Evolutionary conservation across 805 yeast genomes (phyloP), one percentile per base, ranked within the genome.

Genomic region (Yueomyces sinensis): DNA sequence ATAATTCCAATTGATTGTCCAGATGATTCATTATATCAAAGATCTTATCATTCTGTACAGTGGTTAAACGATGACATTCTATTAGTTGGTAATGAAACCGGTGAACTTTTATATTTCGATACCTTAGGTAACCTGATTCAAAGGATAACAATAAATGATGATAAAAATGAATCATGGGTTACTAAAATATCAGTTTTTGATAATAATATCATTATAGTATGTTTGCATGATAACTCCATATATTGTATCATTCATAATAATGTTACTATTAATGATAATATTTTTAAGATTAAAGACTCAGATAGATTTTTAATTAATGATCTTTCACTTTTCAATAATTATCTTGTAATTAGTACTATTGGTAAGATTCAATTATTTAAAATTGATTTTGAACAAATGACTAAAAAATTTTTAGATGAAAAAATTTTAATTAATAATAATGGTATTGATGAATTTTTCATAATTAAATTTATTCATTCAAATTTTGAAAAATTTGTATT

Each of bases 201-300:
- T 9, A 16, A 27, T 5, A 23, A 22, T n/a, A 19, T 31, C 4
- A 13, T 6, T 24, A n/a, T 44, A 1, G 47, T 40, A n/a, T 27
- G 39, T 13, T 33, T 47, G 9, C 36, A 45, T 22, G 46, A 54
- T 33, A 56, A 54, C 35, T 39, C 54, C 3, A 48, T 51, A 4
- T 45, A 41, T 32, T 27, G 17, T 9, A 29, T 24, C n/a, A 5
- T 29, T 7, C 30, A 20, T 2, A 9, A 29, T 7, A 36, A 29
- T 14, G 27, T 29, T 9, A 27, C 27, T 2, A 19, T 30, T 9
- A 35, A 25, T 13, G 31, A 30, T 35, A 5, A 27, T 49, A 1
- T 44, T 47, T 9, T 9, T 1, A 41, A 49, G 32, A 46, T 46
- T 30, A 44, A 40, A 20, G 30, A 51, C 11, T 37, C 39, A 13